These are phyloP conservation scores for Cystobasidium pallidum DNA, from an alignment of 1,284 basidiomycete genomes.

Conservation along the genomic window DNA sequence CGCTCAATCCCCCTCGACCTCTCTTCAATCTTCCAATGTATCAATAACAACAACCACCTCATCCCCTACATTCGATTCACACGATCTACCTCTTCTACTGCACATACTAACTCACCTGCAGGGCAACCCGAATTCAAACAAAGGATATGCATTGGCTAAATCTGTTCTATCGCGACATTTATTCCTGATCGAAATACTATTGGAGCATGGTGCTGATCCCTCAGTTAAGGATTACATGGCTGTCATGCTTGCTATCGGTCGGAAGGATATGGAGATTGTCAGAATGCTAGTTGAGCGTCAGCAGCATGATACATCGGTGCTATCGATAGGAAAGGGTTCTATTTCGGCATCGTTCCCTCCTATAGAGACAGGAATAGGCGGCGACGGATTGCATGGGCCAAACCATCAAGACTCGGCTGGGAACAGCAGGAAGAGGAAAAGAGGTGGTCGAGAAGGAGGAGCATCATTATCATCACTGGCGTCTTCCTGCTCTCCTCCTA, in stretches of 20 bases:
- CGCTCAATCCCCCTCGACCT: too few relatives aligned
- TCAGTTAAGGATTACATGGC: slow-evolving; percentile 65
- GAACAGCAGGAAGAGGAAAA: slow-evolving; percentile 8
- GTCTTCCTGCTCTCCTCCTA: slow-evolving; percentile 3
- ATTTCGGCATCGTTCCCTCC: too few relatives aligned
- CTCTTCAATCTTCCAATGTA: too few relatives aligned
- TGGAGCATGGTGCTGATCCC: slow-evolving; percentile 71
- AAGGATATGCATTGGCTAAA: slow-evolving; percentile 74
- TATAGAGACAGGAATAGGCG: too few relatives aligned
- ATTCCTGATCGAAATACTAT: slow-evolving; percentile 69
- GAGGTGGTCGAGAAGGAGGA: background rate
- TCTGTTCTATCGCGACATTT: slow-evolving; percentile 69
- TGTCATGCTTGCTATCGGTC: slow-evolving; percentile 72
- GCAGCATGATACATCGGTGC: slow-evolving; percentile 46
- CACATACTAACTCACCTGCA: slow-evolving; percentile 53
- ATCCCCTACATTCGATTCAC: slow-evolving; percentile 13
- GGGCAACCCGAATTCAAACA: slow-evolving; percentile 64
- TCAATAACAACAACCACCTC: background rate
- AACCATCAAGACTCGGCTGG: background rate
- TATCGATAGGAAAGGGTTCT: too few relatives aligned
- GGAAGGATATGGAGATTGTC: slow-evolving; percentile 68
- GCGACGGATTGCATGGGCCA: too few relatives aligned
- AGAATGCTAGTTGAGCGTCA: slow-evolving; percentile 70
- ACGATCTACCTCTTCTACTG: slow-evolving; percentile 54
- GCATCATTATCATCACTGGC: background rate